Evolutionary conservation across 2,329 filamentous ascomycete species (phyloP).

Genomic region (Hypoxylon sp.): DNA sequence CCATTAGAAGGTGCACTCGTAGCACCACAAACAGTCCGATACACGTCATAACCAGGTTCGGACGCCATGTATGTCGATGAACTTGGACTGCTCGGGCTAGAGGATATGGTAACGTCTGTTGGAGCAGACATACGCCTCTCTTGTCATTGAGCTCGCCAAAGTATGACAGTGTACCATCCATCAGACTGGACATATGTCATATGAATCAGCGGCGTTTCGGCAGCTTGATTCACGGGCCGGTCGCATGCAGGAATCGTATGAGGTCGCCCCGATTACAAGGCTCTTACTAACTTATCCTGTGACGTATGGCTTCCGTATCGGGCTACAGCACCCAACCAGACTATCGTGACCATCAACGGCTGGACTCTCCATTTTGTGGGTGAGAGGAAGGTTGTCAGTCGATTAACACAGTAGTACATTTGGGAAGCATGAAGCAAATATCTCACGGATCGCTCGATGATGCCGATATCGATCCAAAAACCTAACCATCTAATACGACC

Average conservation of each 20-base stretch:
- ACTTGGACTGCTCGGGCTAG: background rate
- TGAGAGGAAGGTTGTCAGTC: background rate
- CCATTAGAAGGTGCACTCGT: background rate
- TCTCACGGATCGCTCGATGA: conserved; percentile 16
- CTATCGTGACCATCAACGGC: conserved; percentile 22
- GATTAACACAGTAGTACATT: conserved; percentile 22
- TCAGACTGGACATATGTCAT: conserved; percentile 4
- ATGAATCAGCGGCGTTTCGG: conserved; percentile 1
- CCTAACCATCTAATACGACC: conserved; percentile 8
- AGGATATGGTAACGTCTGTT: background rate
- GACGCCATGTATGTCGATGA: background rate
- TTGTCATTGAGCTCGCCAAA: conserved; percentile 1
- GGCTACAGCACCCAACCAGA: conserved; percentile 14
- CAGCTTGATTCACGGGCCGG: background rate
- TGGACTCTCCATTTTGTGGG: background rate
- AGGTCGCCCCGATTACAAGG: conserved; percentile 16
- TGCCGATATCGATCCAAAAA: conserved; percentile 20
- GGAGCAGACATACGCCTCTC: background rate
- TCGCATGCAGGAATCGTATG: conserved; percentile 12
- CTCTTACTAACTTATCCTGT: conserved; percentile 24
- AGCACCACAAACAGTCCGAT: background rate
- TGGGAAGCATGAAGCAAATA: background rate
- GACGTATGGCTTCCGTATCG: conserved; percentile 35
- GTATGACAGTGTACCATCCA: background rate
- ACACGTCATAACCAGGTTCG: conserved; percentile 22